These are phyloP conservation scores for Cladosporium sp. DNA, from an alignment of 2,329 filamentous ascomycete species.

Conservation along the genomic window DNA sequence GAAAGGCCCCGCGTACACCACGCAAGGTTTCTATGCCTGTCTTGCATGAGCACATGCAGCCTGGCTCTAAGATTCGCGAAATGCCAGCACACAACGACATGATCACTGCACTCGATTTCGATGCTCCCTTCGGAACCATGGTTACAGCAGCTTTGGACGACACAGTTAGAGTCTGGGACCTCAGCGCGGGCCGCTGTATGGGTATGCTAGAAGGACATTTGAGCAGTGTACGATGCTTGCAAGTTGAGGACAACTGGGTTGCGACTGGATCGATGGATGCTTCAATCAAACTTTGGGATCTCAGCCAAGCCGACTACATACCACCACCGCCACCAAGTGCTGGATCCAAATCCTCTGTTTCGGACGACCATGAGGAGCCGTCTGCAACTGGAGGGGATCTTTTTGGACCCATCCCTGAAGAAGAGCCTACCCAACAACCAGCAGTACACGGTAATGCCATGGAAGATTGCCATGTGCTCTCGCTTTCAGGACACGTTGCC, in stretches of 20 bases:
- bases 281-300: constrained; percentile 89
- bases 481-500: constrained; percentile 82
- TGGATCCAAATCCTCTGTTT: constrained; percentile 37
- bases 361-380: constrained; percentile 49
- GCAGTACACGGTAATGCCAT: constrained; percentile 68
- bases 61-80: constrained; percentile 82
- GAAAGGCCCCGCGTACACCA: constrained; percentile 7
- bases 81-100: constrained; percentile 82
- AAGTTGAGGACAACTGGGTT: constrained; percentile 92
- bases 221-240: constrained; percentile 84
- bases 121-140: constrained; percentile 93
- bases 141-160: constrained; percentile 90
- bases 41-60: constrained; percentile 89
- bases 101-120: constrained; percentile 90
- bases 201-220: constrained; percentile 89
- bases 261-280: constrained; percentile 94
- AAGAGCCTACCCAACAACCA: constrained; percentile 39
- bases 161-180: constrained; percentile 90
- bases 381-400: constrained; percentile 22
- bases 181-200: constrained; percentile 88
- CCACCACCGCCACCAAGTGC: constrained; percentile 52
- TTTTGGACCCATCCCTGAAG: constrained; percentile 24
- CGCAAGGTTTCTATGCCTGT: constrained; percentile 81
- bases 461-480: constrained; percentile 83
- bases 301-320: constrained; percentile 81